Evolutionary conservation across 2,329 filamentous ascomycete species (phyloP).

Genomic region (Myriosclerotinia curreyana): DNA sequence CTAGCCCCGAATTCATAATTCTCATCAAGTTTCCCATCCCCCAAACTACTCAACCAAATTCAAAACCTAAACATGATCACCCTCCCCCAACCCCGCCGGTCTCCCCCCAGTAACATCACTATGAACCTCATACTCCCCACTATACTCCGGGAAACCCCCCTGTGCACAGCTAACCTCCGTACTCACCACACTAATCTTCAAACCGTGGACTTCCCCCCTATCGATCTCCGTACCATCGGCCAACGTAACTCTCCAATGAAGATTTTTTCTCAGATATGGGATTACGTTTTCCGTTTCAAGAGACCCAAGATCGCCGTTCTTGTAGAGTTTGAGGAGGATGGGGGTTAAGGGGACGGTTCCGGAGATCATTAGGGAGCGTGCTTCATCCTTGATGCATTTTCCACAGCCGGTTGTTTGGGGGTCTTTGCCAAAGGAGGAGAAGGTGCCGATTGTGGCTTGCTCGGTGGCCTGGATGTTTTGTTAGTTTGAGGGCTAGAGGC

Average conservation of each 20-base stretch:
- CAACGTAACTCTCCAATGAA: slow-evolving; percentile 37
- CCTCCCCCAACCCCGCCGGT: slow-evolving; percentile 26
- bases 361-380: slow-evolving; percentile 38
- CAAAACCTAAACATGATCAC: slow-evolving; percentile 16
- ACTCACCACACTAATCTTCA: slow-evolving; percentile 36
- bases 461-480: slow-evolving; percentile 2
- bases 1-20: too few relatives aligned
- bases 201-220: slow-evolving; percentile 31
- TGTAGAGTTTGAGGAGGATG: slow-evolving; percentile 37
- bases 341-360: slow-evolving; percentile 43
- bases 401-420: slow-evolving; percentile 37
- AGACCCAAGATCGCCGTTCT: slow-evolving; percentile 36
- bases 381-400: slow-evolving; percentile 38
- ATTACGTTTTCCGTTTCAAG: slow-evolving; percentile 38
- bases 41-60: not conserved
- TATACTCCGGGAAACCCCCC: slow-evolving; percentile 28
- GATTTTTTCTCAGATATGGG: slow-evolving; percentile 36
- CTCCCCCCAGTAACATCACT: slow-evolving; percentile 35
- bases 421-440: slow-evolving; percentile 42
- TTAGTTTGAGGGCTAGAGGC: not conserved
- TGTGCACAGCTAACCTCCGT: slow-evolving; percentile 32
- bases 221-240: slow-evolving; percentile 31
- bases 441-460: slow-evolving; percentile 43
- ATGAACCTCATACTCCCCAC: slow-evolving; percentile 36
- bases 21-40: too few relatives aligned